Percentiles rank a stretch among this genome's conserved stretches.
phyloP scores from a whole-genome alignment of 2,329 filamentous ascomycete genomes.

The Microcyclospora tardicrescens region DNA sequence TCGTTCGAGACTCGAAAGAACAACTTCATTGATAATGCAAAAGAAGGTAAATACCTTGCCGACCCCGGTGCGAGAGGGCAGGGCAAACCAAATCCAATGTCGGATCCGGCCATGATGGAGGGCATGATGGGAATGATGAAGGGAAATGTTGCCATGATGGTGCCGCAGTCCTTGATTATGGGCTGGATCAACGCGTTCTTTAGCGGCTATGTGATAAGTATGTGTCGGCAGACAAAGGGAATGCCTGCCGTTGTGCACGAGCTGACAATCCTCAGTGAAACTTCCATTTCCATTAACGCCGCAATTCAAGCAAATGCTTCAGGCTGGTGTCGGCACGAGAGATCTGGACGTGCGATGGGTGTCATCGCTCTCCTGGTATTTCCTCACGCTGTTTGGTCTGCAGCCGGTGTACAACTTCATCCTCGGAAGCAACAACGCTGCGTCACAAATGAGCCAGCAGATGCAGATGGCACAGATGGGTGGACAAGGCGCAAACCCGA shows the following conservation, averaged over 20 bases:
- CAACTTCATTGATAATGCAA: slow-evolving; percentile 65
- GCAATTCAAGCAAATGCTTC: slow-evolving; percentile 99
- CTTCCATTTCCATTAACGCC: slow-evolving; percentile 93
- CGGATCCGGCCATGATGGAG: slow-evolving; percentile 92
- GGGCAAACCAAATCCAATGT: slow-evolving; percentile 84
- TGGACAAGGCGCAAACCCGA: slow-evolving; percentile 41
- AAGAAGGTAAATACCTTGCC: slow-evolving; percentile 78
- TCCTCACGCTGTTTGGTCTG: slow-evolving; percentile 89
- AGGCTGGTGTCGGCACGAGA: slow-evolving; percentile 87
- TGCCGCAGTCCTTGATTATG: slow-evolving; percentile 98
- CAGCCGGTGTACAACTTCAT: slow-evolving; percentile 97
- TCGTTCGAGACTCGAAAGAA: slow-evolving; percentile 73
- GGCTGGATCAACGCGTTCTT: slow-evolving; percentile 99
- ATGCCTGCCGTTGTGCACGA: not conserved
- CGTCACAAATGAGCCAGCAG: slow-evolving; percentile 47
- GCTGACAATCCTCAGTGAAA: slow-evolving; percentile 52
- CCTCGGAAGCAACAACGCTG: slow-evolving; percentile 89
- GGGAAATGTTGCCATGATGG: slow-evolving; percentile 99
- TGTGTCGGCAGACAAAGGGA: slow-evolving; percentile 15
- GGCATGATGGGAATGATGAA: slow-evolving; percentile 99
- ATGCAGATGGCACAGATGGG: slow-evolving; percentile 38
- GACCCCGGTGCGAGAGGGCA: slow-evolving; percentile 77
- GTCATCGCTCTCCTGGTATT: slow-evolving; percentile 97
- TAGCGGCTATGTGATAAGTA: slow-evolving; percentile 93
- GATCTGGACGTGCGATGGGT: slow-evolving; percentile 98